Conservation (phyloP, 2,329 filamentous ascomycete genomes). For the Stemphylium beticola region DNA sequence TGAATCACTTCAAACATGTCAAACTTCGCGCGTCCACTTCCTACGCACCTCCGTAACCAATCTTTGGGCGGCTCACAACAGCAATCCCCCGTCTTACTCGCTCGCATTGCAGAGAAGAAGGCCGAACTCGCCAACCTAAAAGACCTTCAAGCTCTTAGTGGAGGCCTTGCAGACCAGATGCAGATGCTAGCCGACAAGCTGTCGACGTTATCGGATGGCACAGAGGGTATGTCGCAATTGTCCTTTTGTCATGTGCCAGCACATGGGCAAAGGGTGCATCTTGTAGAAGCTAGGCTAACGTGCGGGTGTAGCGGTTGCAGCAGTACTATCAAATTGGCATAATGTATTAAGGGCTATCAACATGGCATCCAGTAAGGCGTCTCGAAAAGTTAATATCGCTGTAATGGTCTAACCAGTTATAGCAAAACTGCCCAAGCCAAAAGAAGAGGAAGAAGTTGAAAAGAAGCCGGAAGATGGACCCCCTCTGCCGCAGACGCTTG, state of each 20-base stretch:
- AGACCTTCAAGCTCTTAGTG: constrained; percentile 79
- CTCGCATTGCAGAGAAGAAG: constrained; percentile 85
- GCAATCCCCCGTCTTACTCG: constrained; percentile 73
- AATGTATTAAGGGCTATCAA: constrained; percentile 83
- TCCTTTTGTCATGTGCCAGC: background rate
- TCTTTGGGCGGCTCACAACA: constrained; percentile 51
- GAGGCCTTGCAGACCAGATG: constrained; percentile 81
- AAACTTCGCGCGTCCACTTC: constrained; percentile 55
- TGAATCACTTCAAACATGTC: constrained; percentile 38
- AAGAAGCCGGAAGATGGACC: constrained; percentile 51
- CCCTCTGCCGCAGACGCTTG: constrained; percentile 79
- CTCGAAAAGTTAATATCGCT: constrained; percentile 2
- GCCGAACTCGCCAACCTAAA: constrained; percentile 79
- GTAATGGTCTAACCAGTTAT: constrained; percentile 13
- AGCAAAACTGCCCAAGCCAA: constrained; percentile 74
- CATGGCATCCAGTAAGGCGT: constrained; percentile 77
- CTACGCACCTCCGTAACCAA: constrained; percentile 68
- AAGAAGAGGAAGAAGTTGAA: constrained; percentile 53
- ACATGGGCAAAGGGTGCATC: background rate
- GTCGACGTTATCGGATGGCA: constrained; percentile 77
- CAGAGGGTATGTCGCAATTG: constrained; percentile 65
- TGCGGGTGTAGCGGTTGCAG: constrained; percentile 69
- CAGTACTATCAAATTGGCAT: constrained; percentile 87
- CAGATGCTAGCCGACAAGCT: constrained; percentile 80
- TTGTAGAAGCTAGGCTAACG: constrained; percentile 22